Evolutionary conservation across 2,329 filamentous ascomycete species (phyloP).

Genomic region (Septoria petroselini): DNA sequence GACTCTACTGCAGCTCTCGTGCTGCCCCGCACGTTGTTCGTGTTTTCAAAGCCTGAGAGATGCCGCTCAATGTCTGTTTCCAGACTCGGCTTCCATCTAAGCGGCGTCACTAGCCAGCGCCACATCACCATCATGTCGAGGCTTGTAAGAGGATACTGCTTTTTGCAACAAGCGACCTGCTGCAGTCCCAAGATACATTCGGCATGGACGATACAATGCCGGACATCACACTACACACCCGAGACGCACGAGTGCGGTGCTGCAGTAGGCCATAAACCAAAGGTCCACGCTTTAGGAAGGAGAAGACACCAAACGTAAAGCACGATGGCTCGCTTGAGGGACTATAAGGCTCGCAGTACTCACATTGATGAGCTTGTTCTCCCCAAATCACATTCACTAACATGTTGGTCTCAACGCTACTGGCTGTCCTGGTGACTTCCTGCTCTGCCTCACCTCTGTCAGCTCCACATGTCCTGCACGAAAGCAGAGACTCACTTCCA

Average conservation of each 20-base stretch:
- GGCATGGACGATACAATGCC: background rate
- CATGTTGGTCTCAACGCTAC: slow-evolving; percentile 1
- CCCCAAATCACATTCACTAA: background rate
- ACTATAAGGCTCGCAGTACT: too few relatives aligned
- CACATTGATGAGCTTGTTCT: too few relatives aligned
- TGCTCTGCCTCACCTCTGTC: slow-evolving; percentile 9
- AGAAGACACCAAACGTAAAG: background rate
- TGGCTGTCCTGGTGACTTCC: slow-evolving; percentile 2
- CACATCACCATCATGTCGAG: background rate
- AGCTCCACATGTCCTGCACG: slow-evolving; percentile 32
- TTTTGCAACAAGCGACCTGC: slow-evolving; percentile 2
- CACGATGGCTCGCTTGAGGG: background rate
- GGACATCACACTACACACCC: too few relatives aligned
- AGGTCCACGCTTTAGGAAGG: slow-evolving; percentile 2
- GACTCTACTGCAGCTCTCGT: background rate
- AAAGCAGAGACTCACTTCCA: slow-evolving; percentile 30
- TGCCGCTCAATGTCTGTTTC: background rate
- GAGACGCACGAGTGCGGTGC: background rate
- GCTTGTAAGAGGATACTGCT: background rate
- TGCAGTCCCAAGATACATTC: background rate
- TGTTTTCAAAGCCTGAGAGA: background rate
- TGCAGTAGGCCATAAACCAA: background rate
- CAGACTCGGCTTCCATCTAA: background rate
- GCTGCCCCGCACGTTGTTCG: background rate
- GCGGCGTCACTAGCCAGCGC: background rate